A percentile compares a stretch with the other conserved stretches of the same genome.
phyloP scores from a whole-genome alignment of 2,329 filamentous ascomycete species.

The Aureobasidium namibiae region DNA sequence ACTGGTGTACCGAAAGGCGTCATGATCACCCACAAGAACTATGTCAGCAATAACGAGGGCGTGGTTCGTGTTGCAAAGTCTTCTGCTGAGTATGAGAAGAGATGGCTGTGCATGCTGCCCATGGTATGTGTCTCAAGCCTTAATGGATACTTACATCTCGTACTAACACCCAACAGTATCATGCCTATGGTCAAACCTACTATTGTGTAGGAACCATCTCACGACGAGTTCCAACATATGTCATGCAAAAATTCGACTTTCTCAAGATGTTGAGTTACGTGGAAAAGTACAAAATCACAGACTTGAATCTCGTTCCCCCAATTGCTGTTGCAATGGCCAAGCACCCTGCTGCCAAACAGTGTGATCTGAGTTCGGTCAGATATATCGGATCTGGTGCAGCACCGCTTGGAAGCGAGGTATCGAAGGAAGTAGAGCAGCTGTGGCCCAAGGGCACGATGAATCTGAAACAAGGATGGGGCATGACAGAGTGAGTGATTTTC shows the following conservation, averaged over 20 bases:
- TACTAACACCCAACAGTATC: conserved; percentile 30
- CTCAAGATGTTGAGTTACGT: conserved; percentile 60
- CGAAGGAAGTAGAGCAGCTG: conserved; percentile 47
- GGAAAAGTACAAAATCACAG: conserved; percentile 60
- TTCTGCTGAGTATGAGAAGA: conserved; percentile 42
- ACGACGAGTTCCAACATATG: conserved; percentile 58
- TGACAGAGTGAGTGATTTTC: conserved; percentile 57
- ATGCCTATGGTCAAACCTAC: conserved; percentile 53
- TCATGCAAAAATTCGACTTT: conserved; percentile 75
- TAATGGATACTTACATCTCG: too few species aligned
- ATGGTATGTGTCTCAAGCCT: conserved; percentile 32
- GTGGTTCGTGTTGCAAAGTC: conserved; percentile 42
- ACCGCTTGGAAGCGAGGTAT: conserved; percentile 42
- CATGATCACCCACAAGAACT: conserved; percentile 69
- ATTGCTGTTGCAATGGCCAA: conserved; percentile 68
- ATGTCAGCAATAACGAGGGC: conserved; percentile 61
- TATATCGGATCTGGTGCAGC: conserved; percentile 59
- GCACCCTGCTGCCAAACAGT: conserved; percentile 55
- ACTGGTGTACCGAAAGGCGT: conserved; percentile 65
- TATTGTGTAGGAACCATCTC: conserved; percentile 54
- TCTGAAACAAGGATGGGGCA: conserved; percentile 71
- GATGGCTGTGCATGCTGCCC: conserved; percentile 60
- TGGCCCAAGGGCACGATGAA: conserved; percentile 44
- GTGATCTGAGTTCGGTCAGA: conserved; percentile 60
- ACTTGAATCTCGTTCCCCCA: conserved; percentile 62